phyloP scores from a whole-genome alignment of 345 rosid species.

The Populus nigra region DNA sequence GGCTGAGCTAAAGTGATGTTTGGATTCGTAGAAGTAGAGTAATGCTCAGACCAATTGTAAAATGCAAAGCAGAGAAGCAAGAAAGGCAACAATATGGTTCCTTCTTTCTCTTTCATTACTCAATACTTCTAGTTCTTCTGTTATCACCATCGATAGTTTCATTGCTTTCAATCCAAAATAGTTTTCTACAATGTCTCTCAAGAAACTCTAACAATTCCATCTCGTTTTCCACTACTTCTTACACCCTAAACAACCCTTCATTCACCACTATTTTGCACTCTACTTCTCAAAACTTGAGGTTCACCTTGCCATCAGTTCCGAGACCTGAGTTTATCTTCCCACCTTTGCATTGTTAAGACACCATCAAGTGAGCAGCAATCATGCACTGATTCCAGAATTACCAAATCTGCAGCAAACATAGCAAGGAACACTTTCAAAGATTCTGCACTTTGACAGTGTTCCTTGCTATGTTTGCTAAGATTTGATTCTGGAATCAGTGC shows the following conservation, averaged over 20 bases:
- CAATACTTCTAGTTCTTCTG: slow-evolving; percentile 6
- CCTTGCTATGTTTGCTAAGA: too few species aligned
- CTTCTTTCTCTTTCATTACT: too few species aligned
- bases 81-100: too few species aligned
- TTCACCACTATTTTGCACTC: slow-evolving; percentile 23
- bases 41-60: too few species aligned
- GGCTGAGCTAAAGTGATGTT: neutral
- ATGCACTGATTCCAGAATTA: too few species aligned
- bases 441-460: too few species aligned
- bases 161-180: slow-evolving; percentile 24
- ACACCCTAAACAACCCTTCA: slow-evolving; percentile 31
- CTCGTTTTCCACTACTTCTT: slow-evolving; percentile 30
- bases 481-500: too few species aligned
- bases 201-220: slow-evolving; percentile 24
- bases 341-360: neutral
- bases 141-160: slow-evolving; percentile 12
- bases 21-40: too few species aligned
- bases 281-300: slow-evolving; percentile 5
- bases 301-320: neutral
- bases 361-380: too few species aligned
- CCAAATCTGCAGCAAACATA: too few species aligned
- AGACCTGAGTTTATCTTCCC: neutral
- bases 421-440: too few species aligned
- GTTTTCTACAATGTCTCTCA: slow-evolving; percentile 42
- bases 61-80: too few species aligned